phyloP scores from a whole-genome alignment of 306 rosid genomes.

The Acacia melanoxylon region DNA sequence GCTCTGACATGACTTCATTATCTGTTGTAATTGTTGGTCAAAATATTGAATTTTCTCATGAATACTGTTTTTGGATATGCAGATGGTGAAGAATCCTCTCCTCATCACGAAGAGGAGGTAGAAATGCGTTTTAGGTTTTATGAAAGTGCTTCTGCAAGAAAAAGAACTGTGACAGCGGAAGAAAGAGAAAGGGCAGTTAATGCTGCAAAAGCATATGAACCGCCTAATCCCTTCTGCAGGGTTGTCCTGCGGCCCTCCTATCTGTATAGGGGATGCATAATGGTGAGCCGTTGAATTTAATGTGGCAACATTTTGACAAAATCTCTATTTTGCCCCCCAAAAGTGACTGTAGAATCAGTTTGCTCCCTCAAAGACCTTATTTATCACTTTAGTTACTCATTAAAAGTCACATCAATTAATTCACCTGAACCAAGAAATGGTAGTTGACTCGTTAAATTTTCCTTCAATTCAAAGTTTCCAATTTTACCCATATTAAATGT shows the following conservation, averaged over 20 bases:
- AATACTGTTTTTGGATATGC: slow-evolving; percentile 30
- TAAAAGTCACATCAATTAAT: no score
- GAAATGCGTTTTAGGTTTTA: slow-evolving; percentile 85
- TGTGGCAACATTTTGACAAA: not conserved
- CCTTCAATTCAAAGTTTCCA: no score
- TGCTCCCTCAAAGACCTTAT: not conserved
- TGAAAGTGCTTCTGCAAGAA: slow-evolving; percentile 96
- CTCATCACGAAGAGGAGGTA: slow-evolving; percentile 58
- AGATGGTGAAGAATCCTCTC: slow-evolving; percentile 63
- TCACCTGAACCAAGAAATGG: no score
- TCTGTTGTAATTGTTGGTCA: not conserved
- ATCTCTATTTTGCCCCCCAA: not conserved
- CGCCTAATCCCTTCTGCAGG: slow-evolving; percentile 86
- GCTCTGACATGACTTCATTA: slow-evolving; percentile 25
- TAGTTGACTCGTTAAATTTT: no score
- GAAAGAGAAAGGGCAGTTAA: slow-evolving; percentile 95
- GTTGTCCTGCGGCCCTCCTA: slow-evolving; percentile 97
- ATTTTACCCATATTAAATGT: no score
- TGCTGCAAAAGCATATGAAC: slow-evolving; percentile 82
- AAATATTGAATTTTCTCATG: slow-evolving; percentile 25
- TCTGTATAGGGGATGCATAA: slow-evolving; percentile 94
- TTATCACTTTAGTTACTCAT: not conserved
- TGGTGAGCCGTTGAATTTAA: slow-evolving; percentile 62
- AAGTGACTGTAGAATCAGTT: not conserved
- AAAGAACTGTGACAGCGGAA: slow-evolving; percentile 92